Conservation (phyloP, 2,329 filamentous ascomycete genomes). For the Penicillium oxalicum region DNA sequence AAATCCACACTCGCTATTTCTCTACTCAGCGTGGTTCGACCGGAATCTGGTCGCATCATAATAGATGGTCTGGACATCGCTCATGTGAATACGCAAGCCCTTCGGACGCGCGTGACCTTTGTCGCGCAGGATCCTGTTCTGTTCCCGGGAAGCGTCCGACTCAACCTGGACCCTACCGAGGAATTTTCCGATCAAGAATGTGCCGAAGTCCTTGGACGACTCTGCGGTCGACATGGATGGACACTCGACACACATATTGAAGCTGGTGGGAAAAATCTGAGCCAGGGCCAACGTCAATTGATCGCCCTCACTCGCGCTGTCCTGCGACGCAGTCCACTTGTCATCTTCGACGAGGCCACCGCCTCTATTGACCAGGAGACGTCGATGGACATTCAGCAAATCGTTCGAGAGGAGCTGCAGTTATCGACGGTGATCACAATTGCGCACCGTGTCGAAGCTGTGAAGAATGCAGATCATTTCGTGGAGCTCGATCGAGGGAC, state of each 20-base stretch:
- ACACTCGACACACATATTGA: constrained; percentile 52
- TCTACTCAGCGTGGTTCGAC: constrained; percentile 52
- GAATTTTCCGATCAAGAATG: constrained; percentile 54
- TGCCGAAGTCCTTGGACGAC: constrained; percentile 47
- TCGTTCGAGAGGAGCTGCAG: constrained; percentile 31
- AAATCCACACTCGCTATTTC: constrained; percentile 70
- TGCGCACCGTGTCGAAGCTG: constrained; percentile 59
- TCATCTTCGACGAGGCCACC: constrained; percentile 63
- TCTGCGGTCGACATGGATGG: constrained; percentile 53
- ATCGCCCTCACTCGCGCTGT: constrained; percentile 60
- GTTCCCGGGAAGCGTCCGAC: constrained; percentile 56
- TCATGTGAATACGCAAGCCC: constrained; percentile 52
- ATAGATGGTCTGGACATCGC: constrained; percentile 58
- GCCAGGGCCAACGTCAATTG: constrained; percentile 60
- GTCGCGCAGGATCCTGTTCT: constrained; percentile 62
- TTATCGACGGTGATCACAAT: constrained; percentile 57
- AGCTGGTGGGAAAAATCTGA: constrained; percentile 56
- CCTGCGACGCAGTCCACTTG: constrained; percentile 53
- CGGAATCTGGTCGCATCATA: constrained; percentile 51
- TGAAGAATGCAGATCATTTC: constrained; percentile 53
- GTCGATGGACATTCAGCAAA: constrained; percentile 41
- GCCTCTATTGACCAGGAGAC: constrained; percentile 60
- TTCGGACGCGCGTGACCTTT: constrained; percentile 60
- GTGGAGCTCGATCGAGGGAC: constrained; percentile 50
- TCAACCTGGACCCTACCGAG: constrained; percentile 57